Conservation (phyloP, 768 basidiomycete genomes). For the Phlebiopsis flavidoalba region DNA sequence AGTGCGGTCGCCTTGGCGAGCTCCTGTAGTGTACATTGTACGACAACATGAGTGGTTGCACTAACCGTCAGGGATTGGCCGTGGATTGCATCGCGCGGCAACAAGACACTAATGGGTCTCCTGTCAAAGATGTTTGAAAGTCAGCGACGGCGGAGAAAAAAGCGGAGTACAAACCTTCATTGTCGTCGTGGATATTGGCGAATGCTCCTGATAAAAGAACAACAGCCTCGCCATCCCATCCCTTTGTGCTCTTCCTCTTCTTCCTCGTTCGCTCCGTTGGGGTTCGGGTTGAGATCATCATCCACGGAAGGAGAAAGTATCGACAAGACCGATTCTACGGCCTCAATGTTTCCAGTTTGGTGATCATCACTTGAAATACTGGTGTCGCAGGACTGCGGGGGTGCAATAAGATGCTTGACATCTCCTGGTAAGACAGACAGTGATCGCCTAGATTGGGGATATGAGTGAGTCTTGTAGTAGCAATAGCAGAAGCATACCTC, state of each 20-base stretch:
- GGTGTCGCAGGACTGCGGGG: conserved; percentile 23
- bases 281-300: background rate
- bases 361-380: conserved; percentile 25
- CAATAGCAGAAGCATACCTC: conserved; percentile 35
- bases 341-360: conserved; percentile 15
- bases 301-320: background rate
- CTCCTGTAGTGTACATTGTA: conserved; percentile 68
- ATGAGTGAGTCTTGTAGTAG: background rate
- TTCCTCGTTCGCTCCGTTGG: background rate
- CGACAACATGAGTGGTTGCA: conserved; percentile 61
- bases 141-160: background rate
- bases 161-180: conserved; percentile 13
- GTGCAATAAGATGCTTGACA: conserved; percentile 36
- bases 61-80: conserved; percentile 60
- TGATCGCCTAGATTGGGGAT: conserved; percentile 36
- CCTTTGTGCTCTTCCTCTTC: conserved; percentile 51
- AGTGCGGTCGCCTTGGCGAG: conserved; percentile 79
- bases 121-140: background rate
- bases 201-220: conserved; percentile 12
- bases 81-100: conserved; percentile 55
- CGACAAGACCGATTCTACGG: conserved; percentile 11
- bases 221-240: conserved; percentile 66
- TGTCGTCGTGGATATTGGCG: conserved; percentile 13
- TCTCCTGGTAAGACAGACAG: conserved; percentile 59
- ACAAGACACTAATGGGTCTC: conserved; percentile 53